phyloP scores from a whole-genome alignment of 805 yeast species.

The Kurtzmaniella cleridarum region DNA sequence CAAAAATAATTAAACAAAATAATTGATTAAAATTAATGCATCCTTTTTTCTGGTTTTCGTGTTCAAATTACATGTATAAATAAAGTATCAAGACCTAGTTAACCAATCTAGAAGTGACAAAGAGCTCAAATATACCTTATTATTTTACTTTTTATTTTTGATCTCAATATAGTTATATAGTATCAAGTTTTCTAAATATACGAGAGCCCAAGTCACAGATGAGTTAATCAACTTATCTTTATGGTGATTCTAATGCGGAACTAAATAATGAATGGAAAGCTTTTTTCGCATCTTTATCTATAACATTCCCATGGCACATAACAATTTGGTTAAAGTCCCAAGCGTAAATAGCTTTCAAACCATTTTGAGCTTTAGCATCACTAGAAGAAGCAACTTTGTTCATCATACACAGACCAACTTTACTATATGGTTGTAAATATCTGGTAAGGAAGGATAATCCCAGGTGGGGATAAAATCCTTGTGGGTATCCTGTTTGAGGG shows the following conservation, averaged over 20 bases:
- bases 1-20: no score
- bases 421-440: conserved; percentile 36
- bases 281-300: conserved; percentile 34
- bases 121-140: no score
- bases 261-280: conserved; percentile 17
- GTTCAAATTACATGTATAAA: no score
- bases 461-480: conserved; percentile 33
- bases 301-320: conserved; percentile 56
- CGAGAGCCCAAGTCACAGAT: no score
- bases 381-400: conserved; percentile 14
- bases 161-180: no score
- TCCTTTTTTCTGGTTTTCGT: no score
- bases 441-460: conserved; percentile 41
- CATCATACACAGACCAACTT: conserved; percentile 26
- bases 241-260: neutral
- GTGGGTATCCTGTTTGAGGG: conserved; percentile 41
- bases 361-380: conserved; percentile 11
- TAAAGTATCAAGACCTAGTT: no score
- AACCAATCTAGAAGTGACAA: no score
- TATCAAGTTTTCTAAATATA: no score
- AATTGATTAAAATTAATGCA: no score
- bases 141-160: no score
- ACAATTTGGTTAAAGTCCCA: conserved; percentile 50
- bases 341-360: conserved; percentile 22
- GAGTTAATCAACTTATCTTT: no score